Evolutionary conservation across 1,139 yeast genomes (phyloP), one percentile per base, ranked within the genome.

Genomic region (Lodderomyces jiufengensis): DNA sequence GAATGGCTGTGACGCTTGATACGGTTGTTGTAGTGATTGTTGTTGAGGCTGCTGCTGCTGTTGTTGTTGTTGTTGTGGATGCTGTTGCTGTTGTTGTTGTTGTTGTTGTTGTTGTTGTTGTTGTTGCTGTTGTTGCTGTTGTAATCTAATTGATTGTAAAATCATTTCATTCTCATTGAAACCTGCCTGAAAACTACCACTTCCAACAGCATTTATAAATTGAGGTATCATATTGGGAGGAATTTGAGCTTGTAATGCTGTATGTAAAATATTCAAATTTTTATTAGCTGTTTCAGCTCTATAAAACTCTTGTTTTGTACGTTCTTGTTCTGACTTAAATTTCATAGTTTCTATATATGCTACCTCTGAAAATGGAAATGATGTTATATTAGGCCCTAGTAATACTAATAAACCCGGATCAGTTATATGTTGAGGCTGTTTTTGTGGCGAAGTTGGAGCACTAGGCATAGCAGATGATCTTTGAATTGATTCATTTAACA

Each of bases 291-390:
- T 63, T 52, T 88, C 95, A 25, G 82, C 63, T 39, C 73, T 74
- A 54, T 84, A 81, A 49, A 70, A 82, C 47, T 84, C 95, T 55
- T 88, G 97, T 47, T 82, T 82, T 1, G 97, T 84, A 28, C 75
- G 70, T 55, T 90, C 97, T 52, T 84, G 95, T 54, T 86, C 94
- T 2, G 78, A 63, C 40, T 81, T 74, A 22, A 86, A 69, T 29
- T 72, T 72, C 29, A 88, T 61, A 0, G 90, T 78, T 46, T 78
- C 81, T 20, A 72, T 57, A 27, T 81, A 69, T 2, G 94, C 73
- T 15, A 70, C 66, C 42, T 84, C 90, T 2, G 84, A 66, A 51
- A 68, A 70, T 1, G 81, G 80, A 75, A 85, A 81, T 18, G 65
- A 55, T 5, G 65, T 52, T 8, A 73, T 63, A 10, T 74, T 70